These are phyloP conservation scores for Rutstroemia sp. DNA, from an alignment of 2,329 filamentous ascomycete species.

Conservation along the genomic window DNA sequence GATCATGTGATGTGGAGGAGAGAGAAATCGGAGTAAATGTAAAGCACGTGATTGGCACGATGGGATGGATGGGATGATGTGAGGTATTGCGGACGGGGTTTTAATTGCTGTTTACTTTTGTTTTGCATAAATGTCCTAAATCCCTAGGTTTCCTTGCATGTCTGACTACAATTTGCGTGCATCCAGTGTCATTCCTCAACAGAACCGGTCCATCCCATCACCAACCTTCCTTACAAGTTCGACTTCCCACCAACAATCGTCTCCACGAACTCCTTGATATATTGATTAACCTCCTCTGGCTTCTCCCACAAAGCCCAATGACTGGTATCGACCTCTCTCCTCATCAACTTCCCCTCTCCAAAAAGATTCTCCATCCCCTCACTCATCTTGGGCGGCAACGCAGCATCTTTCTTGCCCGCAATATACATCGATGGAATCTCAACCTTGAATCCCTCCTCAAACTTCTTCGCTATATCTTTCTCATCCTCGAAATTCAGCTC, in stretches of 20 bases:
- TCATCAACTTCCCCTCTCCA: constrained; percentile 39
- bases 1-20: no score
- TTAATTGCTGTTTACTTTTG: no score
- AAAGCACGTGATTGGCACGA: no score
- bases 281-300: constrained; percentile 60
- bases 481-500: constrained; percentile 75
- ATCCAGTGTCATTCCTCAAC: not conserved
- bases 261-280: constrained; percentile 35
- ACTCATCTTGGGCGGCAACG: constrained; percentile 66
- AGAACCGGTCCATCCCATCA: not conserved
- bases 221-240: not conserved
- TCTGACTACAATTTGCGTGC: no score
- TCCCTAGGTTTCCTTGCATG: no score
- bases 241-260: constrained; percentile 6
- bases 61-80: no score
- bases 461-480: constrained; percentile 48
- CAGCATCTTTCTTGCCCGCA: constrained; percentile 60
- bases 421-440: constrained; percentile 67
- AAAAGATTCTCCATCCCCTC: constrained; percentile 63
- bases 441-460: constrained; percentile 46
- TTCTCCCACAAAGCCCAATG: constrained; percentile 84
- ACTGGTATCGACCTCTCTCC: constrained; percentile 56
- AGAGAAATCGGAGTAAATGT: no score
- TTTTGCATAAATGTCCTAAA: no score
- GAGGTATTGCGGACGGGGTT: no score